Evolutionary conservation across 371 early-diverging fungal genomes (phyloP), one percentile per base, ranked within the genome.

Genomic region (Rhizopus sp.): DNA sequence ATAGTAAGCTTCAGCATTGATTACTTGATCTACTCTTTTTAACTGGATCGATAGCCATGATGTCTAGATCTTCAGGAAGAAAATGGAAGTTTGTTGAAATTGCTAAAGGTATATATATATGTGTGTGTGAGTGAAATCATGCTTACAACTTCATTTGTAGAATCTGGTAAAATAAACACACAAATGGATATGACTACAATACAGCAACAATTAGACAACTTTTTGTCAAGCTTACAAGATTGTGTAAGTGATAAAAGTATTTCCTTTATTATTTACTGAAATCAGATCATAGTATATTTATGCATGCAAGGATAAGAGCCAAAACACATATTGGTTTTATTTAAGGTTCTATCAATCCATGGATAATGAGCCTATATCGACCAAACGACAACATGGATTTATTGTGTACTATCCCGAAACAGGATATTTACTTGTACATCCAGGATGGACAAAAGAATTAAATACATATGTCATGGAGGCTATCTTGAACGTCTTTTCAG

Each of bases 341-440:
- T 70, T 84, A 41, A 64, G 70, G 33, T 45, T 81, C 17, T 69
- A 66, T 52, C 23, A 23, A 23, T 23, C 23, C 23, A 75, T 78
- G 8, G 68, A 62, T 35, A 57, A 71, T 23, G 59, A 70, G 13
- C 57, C 63, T 33, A 42, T 55, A 5, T 57, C 71, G 15, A 9
- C 49, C 1, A 51, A 55, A 15, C 7, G 60, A 4, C 56, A 63
- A 5, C 58, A 68, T 45, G 66, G 68, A 1, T 77, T 75, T 37
- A 47, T 82, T n/a, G 67, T 81, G 3, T 77, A 73, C 61, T 72
- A 74, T 60, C 75, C 69, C 9, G 59, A 69, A 46, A 82, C 82
- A 12, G 74, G 75, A 5, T 77, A 74, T 58, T 42, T 82, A 4
- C 17, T 81, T 8, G 60, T 63, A 7, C 40, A 54, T 23, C 62